Evolutionary conservation across 176 grass and related monocot species (phyloP), one percentile per base, ranked within the genome.

Genomic region (Phragmites australis): DNA sequence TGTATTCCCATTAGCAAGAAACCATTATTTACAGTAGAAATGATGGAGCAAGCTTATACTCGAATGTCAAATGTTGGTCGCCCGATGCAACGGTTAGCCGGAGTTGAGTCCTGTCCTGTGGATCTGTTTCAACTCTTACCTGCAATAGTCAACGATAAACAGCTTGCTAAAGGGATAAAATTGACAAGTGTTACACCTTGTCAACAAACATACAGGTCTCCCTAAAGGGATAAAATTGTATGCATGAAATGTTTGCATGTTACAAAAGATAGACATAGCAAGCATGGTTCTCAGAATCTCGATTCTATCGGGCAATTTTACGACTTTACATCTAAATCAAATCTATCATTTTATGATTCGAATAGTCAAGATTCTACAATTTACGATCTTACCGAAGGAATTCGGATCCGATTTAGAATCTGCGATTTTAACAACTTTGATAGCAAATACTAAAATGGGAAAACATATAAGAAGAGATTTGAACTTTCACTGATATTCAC

Each of bases 111-210:
- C 96, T 93, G 66, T 99, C 96, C 62, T 93, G 87, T 72, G 96
- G 92, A 83, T 99, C 96, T 46, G 96, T 99, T 88, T 99, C 96
- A 54, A 99, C 78, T 89, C 96, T 92, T 23, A 95, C 45, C 96
- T 98, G 72, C 6, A 88, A 87, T 67, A 18, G 18, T 65, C 17
- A 58, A 39, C 25, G 12, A 41, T 46, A 70, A 41, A 9, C 3
- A 15, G 46, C 43, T n/a, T n/a, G n/a, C n/a, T n/a, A n/a, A n/a
- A n/a, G n/a, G n/a, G n/a, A n/a, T n/a, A n/a, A n/a, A n/a, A n/a
- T n/a, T n/a, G n/a, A n/a, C 16, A 67, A 79, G n/a, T 41, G 13
- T 78, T 65, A 37, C 12, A 18, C 23, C 2, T 23, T 34, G 26
- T 6, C n/a, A 68, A 66, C 67, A 21, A 23, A 9, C 6, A 37